phyloP scores from a whole-genome alignment of 2,329 filamentous ascomycete genomes.

The Davidsoniella virescens region DNA sequence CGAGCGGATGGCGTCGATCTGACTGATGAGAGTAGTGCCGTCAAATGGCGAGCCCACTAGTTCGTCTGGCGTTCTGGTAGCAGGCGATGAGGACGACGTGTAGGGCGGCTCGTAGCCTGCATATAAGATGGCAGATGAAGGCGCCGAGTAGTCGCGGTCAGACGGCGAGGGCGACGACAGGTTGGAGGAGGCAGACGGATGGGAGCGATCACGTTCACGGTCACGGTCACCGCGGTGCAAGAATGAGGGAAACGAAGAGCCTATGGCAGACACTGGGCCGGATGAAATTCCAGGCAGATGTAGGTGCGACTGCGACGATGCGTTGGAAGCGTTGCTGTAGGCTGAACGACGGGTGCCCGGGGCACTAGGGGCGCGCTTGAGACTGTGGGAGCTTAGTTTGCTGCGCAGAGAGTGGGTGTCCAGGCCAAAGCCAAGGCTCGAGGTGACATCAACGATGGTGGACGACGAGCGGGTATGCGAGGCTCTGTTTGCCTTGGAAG shows the following conservation, averaged over 20 bases:
- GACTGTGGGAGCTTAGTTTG: constrained; percentile 47
- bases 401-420: constrained; percentile 42
- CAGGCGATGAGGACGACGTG: neutral
- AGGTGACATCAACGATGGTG: constrained; percentile 24
- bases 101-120: neutral
- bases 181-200: constrained; percentile 1
- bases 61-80: constrained; percentile 7
- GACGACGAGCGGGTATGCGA: constrained; percentile 12
- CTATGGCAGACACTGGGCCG: constrained; percentile 17
- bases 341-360: constrained; percentile 20
- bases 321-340: constrained; percentile 24
- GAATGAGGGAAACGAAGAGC: constrained; percentile 12
- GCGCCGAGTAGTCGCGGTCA: constrained; percentile 11
- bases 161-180: constrained; percentile 9
- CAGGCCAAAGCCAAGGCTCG: constrained; percentile 33
- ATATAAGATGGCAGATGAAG: constrained; percentile 10
- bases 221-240: constrained; percentile 12
- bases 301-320: constrained; percentile 11
- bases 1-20: constrained; percentile 9
- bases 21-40: constrained; percentile 2
- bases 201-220: constrained; percentile 3
- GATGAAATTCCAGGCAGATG: constrained; percentile 18
- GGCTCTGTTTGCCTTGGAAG: constrained; percentile 19
- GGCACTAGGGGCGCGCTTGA: constrained; percentile 44
- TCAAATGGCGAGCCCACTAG: constrained; percentile 9